These are phyloP conservation scores for Teratosphaeria zuluensis DNA, from an alignment of 2,329 filamentous ascomycete genomes.

Conservation along the genomic window DNA sequence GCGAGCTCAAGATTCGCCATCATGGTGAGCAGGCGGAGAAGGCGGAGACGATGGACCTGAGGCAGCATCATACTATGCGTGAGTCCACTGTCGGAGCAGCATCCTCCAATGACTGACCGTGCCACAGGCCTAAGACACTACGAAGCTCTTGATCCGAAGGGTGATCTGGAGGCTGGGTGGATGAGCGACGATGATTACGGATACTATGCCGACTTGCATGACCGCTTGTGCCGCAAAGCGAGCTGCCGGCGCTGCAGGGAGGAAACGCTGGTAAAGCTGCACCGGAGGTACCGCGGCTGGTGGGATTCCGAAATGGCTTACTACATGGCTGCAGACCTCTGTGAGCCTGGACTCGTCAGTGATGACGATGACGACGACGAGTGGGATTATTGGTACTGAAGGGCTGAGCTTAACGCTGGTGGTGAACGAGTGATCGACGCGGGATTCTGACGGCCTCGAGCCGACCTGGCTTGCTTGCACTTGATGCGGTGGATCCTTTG, in stretches of 20 bases:
- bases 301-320: not conserved
- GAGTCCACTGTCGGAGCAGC: not conserved
- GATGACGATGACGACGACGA: not conserved
- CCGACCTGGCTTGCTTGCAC: not conserved
- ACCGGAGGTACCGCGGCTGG: not conserved
- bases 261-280: not conserved
- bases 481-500: not conserved
- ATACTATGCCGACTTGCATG: conserved; percentile 3
- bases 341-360: too few relatives aligned
- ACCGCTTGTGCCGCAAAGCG: conserved; percentile 1
- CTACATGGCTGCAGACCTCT: not conserved
- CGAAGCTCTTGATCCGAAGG: not conserved
- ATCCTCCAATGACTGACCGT: not conserved
- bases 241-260: not conserved
- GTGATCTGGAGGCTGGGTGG: not conserved
- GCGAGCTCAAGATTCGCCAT: conserved; percentile 6
- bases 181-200: not conserved
- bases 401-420: too few relatives aligned
- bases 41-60: not conserved
- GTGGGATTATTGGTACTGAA: not conserved
- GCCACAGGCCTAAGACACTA: not conserved
- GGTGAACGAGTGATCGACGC: too few relatives aligned
- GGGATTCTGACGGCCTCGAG: not conserved
- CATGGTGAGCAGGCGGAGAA: conserved; percentile 1
- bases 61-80: conserved; percentile 4